These are phyloP conservation scores for Boletus barrowsii DNA, from an alignment of 768 basidiomycete genomes.

Conservation along the genomic window DNA sequence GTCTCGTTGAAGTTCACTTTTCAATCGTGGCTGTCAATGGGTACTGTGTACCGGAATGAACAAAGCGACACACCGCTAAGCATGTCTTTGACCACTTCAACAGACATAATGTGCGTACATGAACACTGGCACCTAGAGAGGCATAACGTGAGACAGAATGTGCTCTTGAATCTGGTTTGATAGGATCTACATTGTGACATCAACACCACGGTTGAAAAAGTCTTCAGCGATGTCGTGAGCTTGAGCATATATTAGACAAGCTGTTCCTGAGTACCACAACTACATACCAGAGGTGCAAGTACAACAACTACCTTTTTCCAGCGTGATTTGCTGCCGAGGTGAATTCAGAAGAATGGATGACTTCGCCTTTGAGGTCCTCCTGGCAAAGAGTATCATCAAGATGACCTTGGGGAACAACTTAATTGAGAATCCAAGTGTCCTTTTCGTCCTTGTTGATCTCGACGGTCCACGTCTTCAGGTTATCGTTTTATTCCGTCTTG, in stretches of 20 bases:
- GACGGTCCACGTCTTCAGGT: slow-evolving; percentile 44
- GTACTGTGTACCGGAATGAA: too few species aligned
- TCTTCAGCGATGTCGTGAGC: slow-evolving; percentile 40
- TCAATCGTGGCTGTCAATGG: neutral
- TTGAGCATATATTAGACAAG: slow-evolving; percentile 11
- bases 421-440: slow-evolving; percentile 33
- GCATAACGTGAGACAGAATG: neutral
- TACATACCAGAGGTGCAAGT: slow-evolving; percentile 55
- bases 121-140: neutral
- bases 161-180: neutral
- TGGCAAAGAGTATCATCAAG: slow-evolving; percentile 9
- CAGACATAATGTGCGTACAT: neutral
- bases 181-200: slow-evolving; percentile 25
- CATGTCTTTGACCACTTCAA: neutral
- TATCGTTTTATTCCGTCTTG: slow-evolving; percentile 35
- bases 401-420: neutral
- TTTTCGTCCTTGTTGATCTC: slow-evolving; percentile 33
- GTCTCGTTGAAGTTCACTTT: neutral
- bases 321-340: slow-evolving; percentile 44
- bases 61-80: neutral
- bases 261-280: neutral
- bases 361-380: slow-evolving; percentile 52
- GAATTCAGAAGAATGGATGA: slow-evolving; percentile 52
- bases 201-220: slow-evolving; percentile 27
- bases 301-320: slow-evolving; percentile 63